These are phyloP conservation scores for Davidsoniella eucalypti DNA, from an alignment of 2,329 filamentous ascomycete genomes.

Conservation along the genomic window DNA sequence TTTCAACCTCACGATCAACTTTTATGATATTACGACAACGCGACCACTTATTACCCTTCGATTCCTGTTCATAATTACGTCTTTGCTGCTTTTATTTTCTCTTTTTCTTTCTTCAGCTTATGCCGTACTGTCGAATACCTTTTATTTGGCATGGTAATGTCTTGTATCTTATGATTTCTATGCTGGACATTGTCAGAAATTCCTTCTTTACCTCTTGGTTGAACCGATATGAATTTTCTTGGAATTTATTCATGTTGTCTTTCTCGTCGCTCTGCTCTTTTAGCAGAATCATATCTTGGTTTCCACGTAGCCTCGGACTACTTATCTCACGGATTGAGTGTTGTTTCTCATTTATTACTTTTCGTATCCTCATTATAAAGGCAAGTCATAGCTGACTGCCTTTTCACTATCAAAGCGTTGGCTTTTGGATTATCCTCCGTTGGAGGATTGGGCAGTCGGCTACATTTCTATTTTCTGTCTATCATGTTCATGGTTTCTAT, in stretches of 20 bases:
- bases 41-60: not conserved
- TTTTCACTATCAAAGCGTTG: too few relatives aligned
- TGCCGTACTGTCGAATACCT: too few relatives aligned
- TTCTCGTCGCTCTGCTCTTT: not conserved
- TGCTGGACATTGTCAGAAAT: too few relatives aligned
- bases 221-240: too few relatives aligned
- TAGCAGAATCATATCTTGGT: not conserved
- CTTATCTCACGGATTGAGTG: too few relatives aligned
- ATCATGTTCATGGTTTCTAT: not conserved
- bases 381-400: too few relatives aligned
- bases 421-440: too few relatives aligned
- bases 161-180: not conserved
- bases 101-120: not conserved
- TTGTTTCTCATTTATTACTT: not conserved
- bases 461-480: not conserved
- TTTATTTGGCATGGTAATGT: not conserved
- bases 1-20: slow-evolving; percentile 2
- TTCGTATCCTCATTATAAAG: not conserved
- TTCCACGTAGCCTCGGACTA: not conserved
- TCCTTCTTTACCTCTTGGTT: too few relatives aligned
- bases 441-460: too few relatives aligned
- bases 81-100: not conserved
- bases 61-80: not conserved
- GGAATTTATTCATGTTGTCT: not conserved
- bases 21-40: slow-evolving; percentile 6